These are phyloP conservation scores for Tetrahymena borealis DNA, from an alignment of 73 alveolate genomes.

Conservation along the genomic window DNA sequence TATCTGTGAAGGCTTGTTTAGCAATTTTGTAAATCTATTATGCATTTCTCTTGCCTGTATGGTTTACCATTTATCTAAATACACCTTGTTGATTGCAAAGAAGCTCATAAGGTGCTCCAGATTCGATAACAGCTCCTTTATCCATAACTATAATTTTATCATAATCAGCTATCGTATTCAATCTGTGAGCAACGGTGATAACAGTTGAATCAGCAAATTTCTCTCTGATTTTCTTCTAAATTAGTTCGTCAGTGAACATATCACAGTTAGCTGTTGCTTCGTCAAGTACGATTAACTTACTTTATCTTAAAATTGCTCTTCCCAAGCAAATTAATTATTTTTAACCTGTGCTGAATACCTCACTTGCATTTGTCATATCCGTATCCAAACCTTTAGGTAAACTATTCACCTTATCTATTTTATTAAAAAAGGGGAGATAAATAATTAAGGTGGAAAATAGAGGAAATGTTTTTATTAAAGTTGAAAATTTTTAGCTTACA, in stretches of 20 bases:
- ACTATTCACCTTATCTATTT: conserved; percentile 3
- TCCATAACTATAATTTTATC: conserved; percentile 68
- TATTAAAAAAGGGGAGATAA: background rate
- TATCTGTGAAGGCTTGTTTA: background rate
- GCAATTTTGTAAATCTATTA: background rate
- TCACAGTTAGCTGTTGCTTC: conserved; percentile 96
- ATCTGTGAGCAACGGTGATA: conserved; percentile 89
- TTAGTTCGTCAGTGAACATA: conserved; percentile 72
- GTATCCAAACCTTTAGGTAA: conserved; percentile 14
- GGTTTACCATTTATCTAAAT: background rate
- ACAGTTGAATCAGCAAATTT: conserved; percentile 72
- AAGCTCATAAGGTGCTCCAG: conserved; percentile 64
- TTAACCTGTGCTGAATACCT: conserved; percentile 76
- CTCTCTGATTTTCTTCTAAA: conserved; percentile 65
- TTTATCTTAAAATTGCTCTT: conserved; percentile 77
- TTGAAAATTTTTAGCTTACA: no score
- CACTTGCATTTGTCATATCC: conserved; percentile 16
- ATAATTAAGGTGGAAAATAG: no score
- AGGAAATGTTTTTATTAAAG: no score
- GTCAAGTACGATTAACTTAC: conserved; percentile 81
- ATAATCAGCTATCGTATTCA: conserved; percentile 67
- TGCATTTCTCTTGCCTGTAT: background rate
- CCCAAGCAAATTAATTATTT: conserved; percentile 87
- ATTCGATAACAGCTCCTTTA: conserved; percentile 63
- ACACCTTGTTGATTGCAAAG: conserved; percentile 35